These are phyloP conservation scores for Echria macrotheca DNA, from an alignment of 495 filamentous ascomycete genomes.

Conservation along the genomic window DNA sequence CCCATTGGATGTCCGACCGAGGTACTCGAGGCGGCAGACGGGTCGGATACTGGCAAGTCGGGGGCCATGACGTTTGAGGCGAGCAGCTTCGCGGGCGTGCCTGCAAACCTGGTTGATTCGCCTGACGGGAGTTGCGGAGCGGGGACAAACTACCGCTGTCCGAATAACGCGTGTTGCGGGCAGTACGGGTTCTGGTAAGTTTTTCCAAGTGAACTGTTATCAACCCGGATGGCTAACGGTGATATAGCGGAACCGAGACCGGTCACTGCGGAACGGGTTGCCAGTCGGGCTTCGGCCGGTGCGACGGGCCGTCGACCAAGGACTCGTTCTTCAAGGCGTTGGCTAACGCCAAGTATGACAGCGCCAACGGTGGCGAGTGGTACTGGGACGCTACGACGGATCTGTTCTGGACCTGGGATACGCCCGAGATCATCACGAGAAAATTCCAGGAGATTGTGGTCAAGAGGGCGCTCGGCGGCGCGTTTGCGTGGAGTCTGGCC, in stretches of 20 bases:
- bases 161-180: slow-evolving; percentile 9
- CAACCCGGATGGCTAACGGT: slow-evolving; percentile 21
- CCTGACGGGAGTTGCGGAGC: slow-evolving; percentile 18
- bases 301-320: slow-evolving; percentile 21
- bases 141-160: slow-evolving; percentile 9
- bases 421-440: slow-evolving; percentile 46
- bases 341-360: slow-evolving; percentile 45
- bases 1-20: slow-evolving; percentile 53
- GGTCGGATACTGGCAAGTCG: slow-evolving; percentile 52
- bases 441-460: slow-evolving; percentile 60
- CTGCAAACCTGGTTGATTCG: slow-evolving; percentile 16
- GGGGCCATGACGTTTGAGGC: slow-evolving; percentile 48
- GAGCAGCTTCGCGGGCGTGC: slow-evolving; percentile 21
- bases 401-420: slow-evolving; percentile 68
- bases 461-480: slow-evolving; percentile 50
- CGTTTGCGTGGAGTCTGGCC: slow-evolving; percentile 57
- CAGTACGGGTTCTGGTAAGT: slow-evolving; percentile 20
- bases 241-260: slow-evolving; percentile 31
- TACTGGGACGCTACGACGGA: slow-evolving; percentile 49
- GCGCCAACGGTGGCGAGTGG: slow-evolving; percentile 52
- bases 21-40: slow-evolving; percentile 51
- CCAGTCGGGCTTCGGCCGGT: slow-evolving; percentile 31
- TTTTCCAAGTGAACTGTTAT: slow-evolving; percentile 8
- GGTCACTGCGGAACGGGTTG: slow-evolving; percentile 45
- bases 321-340: slow-evolving; percentile 37